Percentiles rank a stretch among this genome's conserved stretches.
These are phyloP conservation scores for Perkinsus olseni DNA, from an alignment of 169 alveolate species.

Conservation along the genomic window DNA sequence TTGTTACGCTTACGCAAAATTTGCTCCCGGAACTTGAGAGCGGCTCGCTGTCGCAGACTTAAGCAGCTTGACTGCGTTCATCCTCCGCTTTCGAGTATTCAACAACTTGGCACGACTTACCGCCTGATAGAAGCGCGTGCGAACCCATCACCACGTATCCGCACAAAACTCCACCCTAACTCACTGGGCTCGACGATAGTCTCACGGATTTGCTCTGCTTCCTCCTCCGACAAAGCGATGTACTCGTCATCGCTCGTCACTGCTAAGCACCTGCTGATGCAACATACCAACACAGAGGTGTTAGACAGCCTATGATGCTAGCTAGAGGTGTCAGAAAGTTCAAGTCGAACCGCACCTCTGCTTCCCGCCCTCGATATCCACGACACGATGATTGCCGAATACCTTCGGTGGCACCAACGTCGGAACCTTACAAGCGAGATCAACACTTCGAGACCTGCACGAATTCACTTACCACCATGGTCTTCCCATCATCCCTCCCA, in stretches of 20 bases:
- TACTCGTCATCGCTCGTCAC: not conserved
- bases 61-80: not conserved
- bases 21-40: not conserved
- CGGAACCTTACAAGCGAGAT: not conserved
- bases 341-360: not conserved
- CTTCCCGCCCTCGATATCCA: not conserved
- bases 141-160: not conserved
- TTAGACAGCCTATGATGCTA: not conserved
- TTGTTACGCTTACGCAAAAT: not conserved
- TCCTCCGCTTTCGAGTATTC: not conserved
- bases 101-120: not conserved
- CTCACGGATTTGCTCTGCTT: not conserved
- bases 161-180: not conserved
- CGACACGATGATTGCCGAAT: not conserved
- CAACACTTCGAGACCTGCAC: not conserved
- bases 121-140: not conserved
- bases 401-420: not conserved
- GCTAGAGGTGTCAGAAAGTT: too few species aligned
- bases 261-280: not conserved
- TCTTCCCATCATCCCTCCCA: not conserved
- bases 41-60: not conserved
- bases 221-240: not conserved
- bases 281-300: not conserved
- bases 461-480: not conserved
- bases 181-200: not conserved